A percentile compares a stretch with the other conserved stretches of the same genome.
These are phyloP conservation scores for Phoma sp. DNA, from an alignment of 2,329 filamentous ascomycete species.

Conservation along the genomic window DNA sequence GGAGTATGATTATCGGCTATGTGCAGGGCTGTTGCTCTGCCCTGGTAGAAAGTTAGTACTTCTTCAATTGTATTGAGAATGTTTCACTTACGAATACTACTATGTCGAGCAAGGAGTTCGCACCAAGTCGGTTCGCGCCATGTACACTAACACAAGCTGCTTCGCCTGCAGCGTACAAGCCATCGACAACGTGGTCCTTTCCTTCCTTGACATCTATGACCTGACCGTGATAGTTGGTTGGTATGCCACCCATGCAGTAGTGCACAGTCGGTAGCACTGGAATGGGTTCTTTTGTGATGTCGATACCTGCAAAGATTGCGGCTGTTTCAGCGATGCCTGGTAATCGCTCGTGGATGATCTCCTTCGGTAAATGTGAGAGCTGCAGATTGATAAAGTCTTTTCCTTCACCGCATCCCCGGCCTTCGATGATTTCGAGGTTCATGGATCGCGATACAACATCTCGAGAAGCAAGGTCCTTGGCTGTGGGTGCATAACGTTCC, in stretches of 20 bases:
- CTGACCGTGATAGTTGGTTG: constrained; percentile 58
- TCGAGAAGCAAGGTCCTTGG: constrained; percentile 57
- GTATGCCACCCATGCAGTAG: constrained; percentile 60
- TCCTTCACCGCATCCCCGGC: constrained; percentile 53
- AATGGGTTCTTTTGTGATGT: constrained; percentile 58
- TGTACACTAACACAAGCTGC: constrained; percentile 58
- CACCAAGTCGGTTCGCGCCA: constrained; percentile 57
- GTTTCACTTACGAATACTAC: constrained; percentile 52
- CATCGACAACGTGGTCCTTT: constrained; percentile 52
- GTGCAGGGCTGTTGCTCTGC: constrained; percentile 54
- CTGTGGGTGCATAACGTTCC: constrained; percentile 59
- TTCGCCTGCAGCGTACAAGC: constrained; percentile 58
- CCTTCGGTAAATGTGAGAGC: constrained; percentile 55
- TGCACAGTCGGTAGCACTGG: constrained; percentile 60
- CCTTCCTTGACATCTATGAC: constrained; percentile 50
- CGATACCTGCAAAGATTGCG: constrained; percentile 57
- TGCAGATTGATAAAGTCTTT: constrained; percentile 59
- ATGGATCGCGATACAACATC: constrained; percentile 58
- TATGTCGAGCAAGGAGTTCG: constrained; percentile 58
- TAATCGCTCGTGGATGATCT: constrained; percentile 55
- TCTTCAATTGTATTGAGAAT: neutral
- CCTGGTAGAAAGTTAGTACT: constrained; percentile 29
- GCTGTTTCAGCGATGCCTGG: constrained; percentile 60
- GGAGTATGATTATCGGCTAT: constrained; percentile 50
- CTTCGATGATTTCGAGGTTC: constrained; percentile 58